A percentile compares a stretch with the other conserved stretches of the same genome.
Evolutionary conservation across 768 basidiomycete genomes (phyloP).

Genomic region (Gymnopilus dilepis): DNA sequence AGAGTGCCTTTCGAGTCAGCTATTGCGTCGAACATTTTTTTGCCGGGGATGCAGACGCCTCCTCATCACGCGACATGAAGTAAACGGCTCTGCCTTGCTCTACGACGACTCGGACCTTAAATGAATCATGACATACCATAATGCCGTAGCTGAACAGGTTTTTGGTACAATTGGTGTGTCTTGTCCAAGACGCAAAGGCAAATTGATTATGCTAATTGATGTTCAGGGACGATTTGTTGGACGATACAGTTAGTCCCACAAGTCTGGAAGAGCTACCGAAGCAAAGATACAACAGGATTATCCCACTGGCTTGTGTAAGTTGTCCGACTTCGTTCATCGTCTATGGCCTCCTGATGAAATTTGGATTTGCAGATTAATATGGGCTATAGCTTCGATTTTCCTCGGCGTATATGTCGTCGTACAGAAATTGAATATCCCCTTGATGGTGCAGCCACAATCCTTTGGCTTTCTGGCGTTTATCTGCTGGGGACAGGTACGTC

Average conservation of each 20-base stretch:
- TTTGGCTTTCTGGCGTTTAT: conserved; percentile 65
- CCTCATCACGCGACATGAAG: background rate
- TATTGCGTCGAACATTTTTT: background rate
- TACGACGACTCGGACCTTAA: background rate
- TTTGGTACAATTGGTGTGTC: conserved; percentile 68
- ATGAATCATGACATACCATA: background rate
- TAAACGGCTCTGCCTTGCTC: background rate
- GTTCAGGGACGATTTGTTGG: conserved; percentile 68
- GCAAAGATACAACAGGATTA: conserved; percentile 71
- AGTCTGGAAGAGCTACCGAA: conserved; percentile 72
- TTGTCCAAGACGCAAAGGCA: background rate
- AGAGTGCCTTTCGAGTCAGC: background rate
- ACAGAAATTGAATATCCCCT: conserved; percentile 71
- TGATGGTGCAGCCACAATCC: conserved; percentile 70
- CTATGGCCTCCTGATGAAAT: background rate
- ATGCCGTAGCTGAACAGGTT: conserved; percentile 56
- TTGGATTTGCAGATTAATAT: conserved; percentile 52
- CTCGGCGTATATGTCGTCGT: conserved; percentile 73
- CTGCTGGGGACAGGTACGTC: conserved; percentile 68
- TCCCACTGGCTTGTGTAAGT: conserved; percentile 70
- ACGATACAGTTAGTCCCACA: conserved; percentile 72
- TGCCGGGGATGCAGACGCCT: background rate
- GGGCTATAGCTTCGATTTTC: conserved; percentile 63
- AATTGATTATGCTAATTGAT: background rate
- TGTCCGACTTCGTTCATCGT: background rate